Evolutionary conservation across 768 basidiomycete species (phyloP), one percentile per base, ranked within the genome.

Genomic region (Tricholoma bakamatsutake): DNA sequence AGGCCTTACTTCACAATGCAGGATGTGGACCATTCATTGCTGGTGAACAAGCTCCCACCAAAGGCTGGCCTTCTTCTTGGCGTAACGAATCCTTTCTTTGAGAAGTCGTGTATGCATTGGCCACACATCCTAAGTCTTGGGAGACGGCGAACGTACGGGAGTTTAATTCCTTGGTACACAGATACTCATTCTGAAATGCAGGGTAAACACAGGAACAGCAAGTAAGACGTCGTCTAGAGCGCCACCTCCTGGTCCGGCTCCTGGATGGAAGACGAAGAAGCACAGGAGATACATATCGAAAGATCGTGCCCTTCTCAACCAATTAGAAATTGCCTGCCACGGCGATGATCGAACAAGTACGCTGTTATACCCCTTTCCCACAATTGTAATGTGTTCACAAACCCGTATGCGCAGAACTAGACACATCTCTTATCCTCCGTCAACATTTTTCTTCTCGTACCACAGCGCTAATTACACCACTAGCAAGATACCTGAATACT

Each of bases 1-100:
- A 81, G 96, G 8, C 96, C 96, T 0, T 99, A 96, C 69, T 90
- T 98, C 61, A 97, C 96, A 13, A 93, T 99, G 62, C 96, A 98
- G 67, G 96, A 98, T 64, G 80, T 80, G n/a, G 94, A 97, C 57
- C 84, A 88, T 59, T 62, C 78, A 3, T 64, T 78, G 1, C 69
- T 99, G 11, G 85, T 97, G 42, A 93, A 92, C 66, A 85, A 85
- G 58, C 81, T 89, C 30, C 81, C 85, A n/a, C 92, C 90, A 0
- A 84, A 84, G 67, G 69, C 85, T 1, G 93, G 92, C 1, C 68
- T 90, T 3, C 61, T 96, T 5, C 67, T 96, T 3, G 91, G 93
- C 8, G 88, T 92, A 8, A 96, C 93, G 1, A 96, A 95, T 63
- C 93, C 93, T 0, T 85, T 91, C 63, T 88, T 95, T 52, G 84